Percentiles rank a stretch among this genome's conserved stretches.
phyloP scores from a whole-genome alignment of 176 grass and related monocot species.

The Rhynchospora tenuis region DNA sequence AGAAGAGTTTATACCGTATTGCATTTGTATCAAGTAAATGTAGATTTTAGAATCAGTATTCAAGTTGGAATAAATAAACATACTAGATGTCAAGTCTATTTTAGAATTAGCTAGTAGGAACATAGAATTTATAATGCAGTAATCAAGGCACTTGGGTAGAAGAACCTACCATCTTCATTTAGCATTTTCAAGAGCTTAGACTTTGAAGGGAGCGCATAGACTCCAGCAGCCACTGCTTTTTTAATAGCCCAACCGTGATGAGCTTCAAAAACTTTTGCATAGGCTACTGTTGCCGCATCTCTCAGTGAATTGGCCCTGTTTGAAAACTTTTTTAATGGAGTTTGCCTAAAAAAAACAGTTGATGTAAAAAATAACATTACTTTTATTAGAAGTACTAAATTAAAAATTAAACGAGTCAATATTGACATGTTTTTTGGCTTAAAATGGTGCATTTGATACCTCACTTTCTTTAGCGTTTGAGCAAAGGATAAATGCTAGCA shows the following conservation, averaged over 20 bases:
- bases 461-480: neutral
- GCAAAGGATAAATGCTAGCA: neutral
- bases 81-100: neutral
- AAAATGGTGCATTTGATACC: neutral
- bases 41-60: neutral
- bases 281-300: slow-evolving; percentile 62
- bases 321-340: neutral
- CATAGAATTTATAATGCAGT: neutral
- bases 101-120: neutral
- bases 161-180: slow-evolving; percentile 82
- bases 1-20: neutral
- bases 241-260: slow-evolving; percentile 84
- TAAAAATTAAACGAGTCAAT: neutral
- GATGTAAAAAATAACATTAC: neutral
- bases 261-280: slow-evolving; percentile 82
- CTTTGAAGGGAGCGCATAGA: slow-evolving; percentile 85
- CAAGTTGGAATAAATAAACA: neutral
- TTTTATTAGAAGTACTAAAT: neutral
- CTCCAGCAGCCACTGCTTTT: slow-evolving; percentile 81
- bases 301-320: slow-evolving; percentile 76
- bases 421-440: neutral
- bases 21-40: neutral
- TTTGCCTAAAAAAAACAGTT: neutral
- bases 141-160: neutral
- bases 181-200: slow-evolving; percentile 76